These are phyloP conservation scores for Ogataea trehaloabstinens DNA, from an alignment of 805 yeast genomes.

Conservation along the genomic window DNA sequence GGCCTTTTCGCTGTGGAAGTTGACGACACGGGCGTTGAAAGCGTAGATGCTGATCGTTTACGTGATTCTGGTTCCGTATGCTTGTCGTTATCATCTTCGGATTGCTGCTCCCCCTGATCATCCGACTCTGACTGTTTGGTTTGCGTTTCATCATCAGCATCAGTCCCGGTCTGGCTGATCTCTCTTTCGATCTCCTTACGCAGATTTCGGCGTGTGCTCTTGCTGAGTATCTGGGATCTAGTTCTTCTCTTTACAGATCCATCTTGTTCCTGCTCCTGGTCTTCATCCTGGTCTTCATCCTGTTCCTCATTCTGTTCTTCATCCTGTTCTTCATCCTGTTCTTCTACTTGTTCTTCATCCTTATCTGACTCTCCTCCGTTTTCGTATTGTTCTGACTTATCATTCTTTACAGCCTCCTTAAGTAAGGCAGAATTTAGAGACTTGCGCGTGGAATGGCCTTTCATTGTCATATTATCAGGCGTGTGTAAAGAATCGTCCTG, in stretches of 20 bases:
- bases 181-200: conserved; percentile 10
- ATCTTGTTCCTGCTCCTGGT: conserved; percentile 2
- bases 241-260: conserved; percentile 7
- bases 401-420: too few relatives aligned
- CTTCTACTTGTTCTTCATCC: background rate
- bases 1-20: conserved; percentile 17
- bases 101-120: background rate
- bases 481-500: background rate
- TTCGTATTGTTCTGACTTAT: background rate
- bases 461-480: background rate
- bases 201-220: conserved; percentile 19
- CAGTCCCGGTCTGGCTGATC: conserved; percentile 1
- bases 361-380: background rate
- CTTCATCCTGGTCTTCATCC: conserved; percentile 3
- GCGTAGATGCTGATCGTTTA: background rate
- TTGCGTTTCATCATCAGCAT: conserved; percentile 4
- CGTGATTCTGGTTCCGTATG: conserved; percentile 3
- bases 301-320: conserved; percentile 2
- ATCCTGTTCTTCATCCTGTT: background rate
- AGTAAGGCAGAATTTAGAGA: background rate
- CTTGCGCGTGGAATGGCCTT: too few relatives aligned
- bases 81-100: background rate
- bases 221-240: conserved; percentile 9
- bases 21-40: conserved; percentile 2
- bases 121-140: conserved; percentile 3